Conservation (phyloP, 805 yeast genomes). For the Cyberlindnera euphorbiiphila region DNA sequence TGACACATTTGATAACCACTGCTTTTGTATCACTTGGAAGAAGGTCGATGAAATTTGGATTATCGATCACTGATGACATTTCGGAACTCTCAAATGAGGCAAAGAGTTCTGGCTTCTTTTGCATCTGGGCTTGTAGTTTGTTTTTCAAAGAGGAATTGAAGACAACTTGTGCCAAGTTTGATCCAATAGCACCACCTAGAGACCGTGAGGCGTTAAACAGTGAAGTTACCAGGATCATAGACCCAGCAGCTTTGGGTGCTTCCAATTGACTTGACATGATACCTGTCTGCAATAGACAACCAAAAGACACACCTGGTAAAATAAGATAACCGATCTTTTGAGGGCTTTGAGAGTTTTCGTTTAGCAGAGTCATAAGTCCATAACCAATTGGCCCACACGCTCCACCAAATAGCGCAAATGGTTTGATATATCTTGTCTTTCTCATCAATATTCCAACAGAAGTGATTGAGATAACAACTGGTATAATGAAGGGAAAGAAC, state of each 20-base stretch:
- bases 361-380: constrained; percentile 32
- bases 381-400: constrained; percentile 32
- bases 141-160: constrained; percentile 31
- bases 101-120: constrained; percentile 5
- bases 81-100: neutral
- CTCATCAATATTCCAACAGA: constrained; percentile 30
- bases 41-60: constrained; percentile 3
- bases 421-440: constrained; percentile 34
- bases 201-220: constrained; percentile 39
- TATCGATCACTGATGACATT: constrained; percentile 1
- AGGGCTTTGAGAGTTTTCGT: constrained; percentile 28
- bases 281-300: constrained; percentile 33
- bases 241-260: constrained; percentile 48
- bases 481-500: constrained; percentile 21
- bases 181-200: constrained; percentile 40
- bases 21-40: constrained; percentile 10
- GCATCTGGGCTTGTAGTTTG: constrained; percentile 9
- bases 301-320: constrained; percentile 36
- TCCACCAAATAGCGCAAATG: constrained; percentile 32
- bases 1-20: constrained; percentile 23
- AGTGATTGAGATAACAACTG: constrained; percentile 15
- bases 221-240: constrained; percentile 42
- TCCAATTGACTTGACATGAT: constrained; percentile 31
- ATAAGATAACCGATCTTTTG: constrained; percentile 35
- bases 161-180: constrained; percentile 35